Evolutionary conservation across 805 yeast species (phyloP).

Genomic region (Saccharomycopsis sp.): DNA sequence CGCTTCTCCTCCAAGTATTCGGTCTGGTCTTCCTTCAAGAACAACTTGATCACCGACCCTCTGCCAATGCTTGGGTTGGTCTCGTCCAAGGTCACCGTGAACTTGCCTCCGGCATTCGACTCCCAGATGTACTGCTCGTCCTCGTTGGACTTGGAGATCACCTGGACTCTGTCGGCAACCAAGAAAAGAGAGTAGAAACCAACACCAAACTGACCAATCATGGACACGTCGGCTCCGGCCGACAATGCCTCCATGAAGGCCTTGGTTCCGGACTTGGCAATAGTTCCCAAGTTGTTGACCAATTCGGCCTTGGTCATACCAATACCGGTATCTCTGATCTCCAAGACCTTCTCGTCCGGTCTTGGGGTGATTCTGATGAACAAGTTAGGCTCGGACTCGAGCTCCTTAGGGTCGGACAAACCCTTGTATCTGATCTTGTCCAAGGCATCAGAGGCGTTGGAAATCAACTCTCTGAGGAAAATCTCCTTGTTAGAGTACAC

Average conservation of each 20-base stretch:
- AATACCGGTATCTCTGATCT: slow-evolving; percentile 98
- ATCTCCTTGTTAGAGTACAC: slow-evolving; percentile 99
- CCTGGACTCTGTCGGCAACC: slow-evolving; percentile 98
- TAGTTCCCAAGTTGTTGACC: slow-evolving; percentile 98
- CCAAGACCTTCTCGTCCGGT: slow-evolving; percentile 90
- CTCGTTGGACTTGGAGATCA: slow-evolving; percentile 95
- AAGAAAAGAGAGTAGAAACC: slow-evolving; percentile 99
- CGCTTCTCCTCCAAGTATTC: slow-evolving; percentile 99
- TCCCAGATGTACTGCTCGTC: slow-evolving; percentile 99
- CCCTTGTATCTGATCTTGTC: slow-evolving; percentile 98
- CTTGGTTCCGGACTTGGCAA: slow-evolving; percentile 99
- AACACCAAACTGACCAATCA: slow-evolving; percentile 99
- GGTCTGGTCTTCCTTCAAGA: slow-evolving; percentile 97
- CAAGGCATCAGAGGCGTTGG: slow-evolving; percentile 98
- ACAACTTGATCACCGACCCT: slow-evolving; percentile 93
- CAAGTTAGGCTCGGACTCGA: slow-evolving; percentile 93
- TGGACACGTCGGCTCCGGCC: slow-evolving; percentile 99
- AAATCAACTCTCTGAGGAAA: slow-evolving; percentile 96
- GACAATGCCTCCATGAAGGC: slow-evolving; percentile 99
- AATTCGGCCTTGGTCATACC: slow-evolving; percentile 99
- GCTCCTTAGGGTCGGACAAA: slow-evolving; percentile 80
- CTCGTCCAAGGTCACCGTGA: slow-evolving; percentile 90
- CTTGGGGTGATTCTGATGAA: slow-evolving; percentile 96
- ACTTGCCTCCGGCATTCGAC: slow-evolving; percentile 99
- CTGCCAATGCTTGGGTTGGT: slow-evolving; percentile 80